Conservation (phyloP, 176 grass and related monocot genomes). For the Aechmea fasciata region DNA sequence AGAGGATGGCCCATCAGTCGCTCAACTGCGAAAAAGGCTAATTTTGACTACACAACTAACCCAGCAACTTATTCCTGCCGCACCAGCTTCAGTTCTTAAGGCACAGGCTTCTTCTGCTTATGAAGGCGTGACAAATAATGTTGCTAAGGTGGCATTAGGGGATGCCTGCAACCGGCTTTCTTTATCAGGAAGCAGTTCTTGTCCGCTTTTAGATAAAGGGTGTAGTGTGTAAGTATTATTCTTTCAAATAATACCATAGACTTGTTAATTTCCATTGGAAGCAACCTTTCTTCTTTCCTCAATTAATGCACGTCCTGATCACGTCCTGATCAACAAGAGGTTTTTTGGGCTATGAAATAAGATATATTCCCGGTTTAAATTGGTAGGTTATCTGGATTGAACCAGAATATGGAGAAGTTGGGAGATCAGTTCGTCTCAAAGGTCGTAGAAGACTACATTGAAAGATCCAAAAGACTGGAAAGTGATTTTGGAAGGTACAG, state of each 20-base stretch:
- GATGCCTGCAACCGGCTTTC: constrained; percentile 64
- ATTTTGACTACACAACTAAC: constrained; percentile 68
- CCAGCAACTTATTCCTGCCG: constrained; percentile 71
- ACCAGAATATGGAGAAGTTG: constrained; percentile 39
- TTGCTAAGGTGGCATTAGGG: constrained; percentile 59
- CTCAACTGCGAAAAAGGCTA: constrained; percentile 56
- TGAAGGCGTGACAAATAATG: constrained; percentile 54
- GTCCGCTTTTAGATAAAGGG: constrained; percentile 23
- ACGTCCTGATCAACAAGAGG: neutral
- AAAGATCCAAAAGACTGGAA: constrained; percentile 68
- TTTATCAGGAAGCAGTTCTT: constrained; percentile 36
- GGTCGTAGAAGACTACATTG: constrained; percentile 60
- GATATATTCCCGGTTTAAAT: constrained; percentile 29
- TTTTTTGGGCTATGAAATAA: constrained; percentile 17
- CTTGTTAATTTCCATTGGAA: neutral
- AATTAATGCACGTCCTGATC: neutral
- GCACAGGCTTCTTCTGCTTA: constrained; percentile 54
- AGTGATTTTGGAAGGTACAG: constrained; percentile 62
- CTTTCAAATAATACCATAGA: neutral
- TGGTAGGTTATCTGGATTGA: constrained; percentile 49
- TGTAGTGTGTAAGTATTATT: constrained; percentile 48
- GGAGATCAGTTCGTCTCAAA: constrained; percentile 51
- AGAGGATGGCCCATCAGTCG: constrained; percentile 39
- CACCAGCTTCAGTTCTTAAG: constrained; percentile 57
- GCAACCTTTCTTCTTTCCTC: neutral